Base-by-base conservation (phyloP, 1,284 basidiomycete genomes). In the Cutaneotrichosporon arboriforme region DNA sequence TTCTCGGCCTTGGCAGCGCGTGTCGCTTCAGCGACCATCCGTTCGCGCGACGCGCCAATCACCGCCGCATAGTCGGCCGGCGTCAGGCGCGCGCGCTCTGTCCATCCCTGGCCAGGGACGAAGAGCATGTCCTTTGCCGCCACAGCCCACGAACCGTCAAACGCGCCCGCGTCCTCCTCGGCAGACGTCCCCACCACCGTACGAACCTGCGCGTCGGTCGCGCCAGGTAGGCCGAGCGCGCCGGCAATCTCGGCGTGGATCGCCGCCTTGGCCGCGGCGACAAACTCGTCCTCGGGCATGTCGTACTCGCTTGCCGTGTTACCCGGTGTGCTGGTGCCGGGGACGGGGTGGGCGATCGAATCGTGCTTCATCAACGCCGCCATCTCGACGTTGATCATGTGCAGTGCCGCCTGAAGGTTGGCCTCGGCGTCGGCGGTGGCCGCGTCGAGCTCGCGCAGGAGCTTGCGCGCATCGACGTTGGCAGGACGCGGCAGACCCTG, bases 1-100 rank as follows among this genome's bases (percentile, higher is more conserved):
- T 94, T 97, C 78, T 98, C 96, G 4, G 81, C 74, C 77, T 97
- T 99, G 38, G 82, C 76, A 0, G 88, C 86, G 66, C 86, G 88
- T 44, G 79, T 81, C 0, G 90, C 89, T 66, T 90, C 87, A 64
- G 82, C 83, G n/a, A 83, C 76, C 85, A 99, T 90, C 42, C 77
- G 74, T n/a, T 84, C 84, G 21, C 85, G 82, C 51, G 80, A 80
- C 39, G 83, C 77, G 12, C 82, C 79, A 49, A 97, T 78, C 45
- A 86, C 75, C 8, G 79, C 69, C 0, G 77, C 70, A 64, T 87
- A 86, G 0, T 89, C 90, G 1, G 80, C 79, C 1, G 76, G 63
- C 1, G 82, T 78, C 12, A 97, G 78, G 2, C 73, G 67, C 0
- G 76, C 68, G 0, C 82, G 78, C 18, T 87, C 83, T 17, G 89